Evolutionary conservation across 2,329 filamentous ascomycete genomes (phyloP).

Genomic region (Paramyrothecium roridum): DNA sequence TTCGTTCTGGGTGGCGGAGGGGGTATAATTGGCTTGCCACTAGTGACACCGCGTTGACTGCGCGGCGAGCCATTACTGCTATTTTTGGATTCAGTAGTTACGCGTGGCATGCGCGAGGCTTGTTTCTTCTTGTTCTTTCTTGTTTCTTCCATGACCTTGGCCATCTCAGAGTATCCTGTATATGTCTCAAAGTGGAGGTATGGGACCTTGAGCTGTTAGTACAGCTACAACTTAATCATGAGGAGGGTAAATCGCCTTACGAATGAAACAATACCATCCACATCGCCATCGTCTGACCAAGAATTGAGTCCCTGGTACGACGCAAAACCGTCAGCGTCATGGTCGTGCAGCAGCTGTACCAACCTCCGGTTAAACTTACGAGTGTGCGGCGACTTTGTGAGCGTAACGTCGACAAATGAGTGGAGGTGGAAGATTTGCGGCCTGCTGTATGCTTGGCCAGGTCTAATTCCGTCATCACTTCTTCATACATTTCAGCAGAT

Average conservation of each 20-base stretch:
- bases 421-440: neutral
- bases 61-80: too few relatives aligned
- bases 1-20: too few relatives aligned
- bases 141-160: neutral
- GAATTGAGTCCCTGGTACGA: neutral
- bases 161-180: neutral
- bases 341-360: too few relatives aligned
- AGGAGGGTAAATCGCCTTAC: neutral
- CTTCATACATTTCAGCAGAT: slow-evolving; percentile 4
- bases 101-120: too few relatives aligned
- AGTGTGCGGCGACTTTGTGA: neutral
- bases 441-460: neutral
- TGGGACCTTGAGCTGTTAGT: neutral
- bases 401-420: neutral
- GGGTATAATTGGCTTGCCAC: too few relatives aligned
- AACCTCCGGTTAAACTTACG: too few relatives aligned
- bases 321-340: neutral
- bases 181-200: slow-evolving; percentile 5
- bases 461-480: slow-evolving; percentile 1
- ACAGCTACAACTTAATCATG: neutral
- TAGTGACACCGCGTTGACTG: too few relatives aligned
- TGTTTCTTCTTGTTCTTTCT: neutral
- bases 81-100: too few relatives aligned
- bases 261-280: neutral
- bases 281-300: neutral